phyloP scores from a whole-genome alignment of 768 basidiomycete species.

The Podaxis rugospora region DNA sequence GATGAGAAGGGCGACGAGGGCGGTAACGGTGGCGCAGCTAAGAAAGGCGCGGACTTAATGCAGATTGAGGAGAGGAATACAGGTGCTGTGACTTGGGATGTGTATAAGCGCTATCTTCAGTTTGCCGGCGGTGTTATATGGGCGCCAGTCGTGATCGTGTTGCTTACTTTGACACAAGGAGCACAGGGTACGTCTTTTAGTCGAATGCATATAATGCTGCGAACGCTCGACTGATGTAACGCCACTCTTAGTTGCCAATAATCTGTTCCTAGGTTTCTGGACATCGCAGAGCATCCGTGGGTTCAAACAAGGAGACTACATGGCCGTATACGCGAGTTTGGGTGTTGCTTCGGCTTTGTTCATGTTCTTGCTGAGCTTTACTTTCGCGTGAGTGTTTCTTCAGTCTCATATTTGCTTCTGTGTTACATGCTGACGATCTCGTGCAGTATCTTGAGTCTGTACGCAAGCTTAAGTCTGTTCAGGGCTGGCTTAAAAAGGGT shows the following conservation, averaged over 20 bases:
- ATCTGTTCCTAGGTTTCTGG: conserved; percentile 74
- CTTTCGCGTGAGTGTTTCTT: conserved; percentile 37
- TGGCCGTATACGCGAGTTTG: conserved; percentile 50
- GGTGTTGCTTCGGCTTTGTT: conserved; percentile 48
- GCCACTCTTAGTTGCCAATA: conserved; percentile 46
- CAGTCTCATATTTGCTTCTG: background rate
- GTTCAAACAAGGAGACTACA: conserved; percentile 62
- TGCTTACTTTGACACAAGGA: conserved; percentile 40
- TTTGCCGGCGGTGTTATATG: conserved; percentile 45
- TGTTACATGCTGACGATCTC: background rate
- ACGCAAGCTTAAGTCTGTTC: conserved; percentile 48
- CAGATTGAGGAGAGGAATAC: conserved; percentile 55
- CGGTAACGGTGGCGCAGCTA: conserved; percentile 15
- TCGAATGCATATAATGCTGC: background rate
- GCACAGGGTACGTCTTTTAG: conserved; percentile 33
- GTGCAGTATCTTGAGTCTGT: conserved; percentile 31
- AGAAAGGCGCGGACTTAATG: conserved; percentile 34
- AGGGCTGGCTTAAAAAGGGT: conserved; percentile 51
- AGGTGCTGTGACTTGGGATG: conserved; percentile 46
- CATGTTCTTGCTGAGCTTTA: conserved; percentile 43
- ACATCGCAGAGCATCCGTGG: conserved; percentile 47
- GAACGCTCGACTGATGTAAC: background rate
- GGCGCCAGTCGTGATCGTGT: conserved; percentile 36
- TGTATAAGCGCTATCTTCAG: conserved; percentile 45
- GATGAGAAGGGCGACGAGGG: conserved; percentile 10